Evolutionary conservation across 176 grass and related monocot genomes (phyloP).

Genomic region (Avena sativa): DNA sequence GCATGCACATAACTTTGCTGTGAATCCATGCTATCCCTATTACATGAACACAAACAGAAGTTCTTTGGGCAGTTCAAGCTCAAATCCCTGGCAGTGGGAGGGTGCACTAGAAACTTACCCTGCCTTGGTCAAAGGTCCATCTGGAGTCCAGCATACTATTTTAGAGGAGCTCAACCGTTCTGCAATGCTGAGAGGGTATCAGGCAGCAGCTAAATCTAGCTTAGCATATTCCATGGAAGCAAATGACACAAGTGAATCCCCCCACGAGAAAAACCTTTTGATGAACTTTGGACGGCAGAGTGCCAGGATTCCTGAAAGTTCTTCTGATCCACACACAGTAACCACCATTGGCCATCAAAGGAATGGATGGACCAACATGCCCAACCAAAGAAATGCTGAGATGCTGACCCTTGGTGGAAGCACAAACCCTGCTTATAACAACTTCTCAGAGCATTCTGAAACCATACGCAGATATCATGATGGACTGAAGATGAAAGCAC

Average conservation of each 20-base stretch:
- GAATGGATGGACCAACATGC: not conserved
- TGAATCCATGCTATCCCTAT: slow-evolving; percentile 45
- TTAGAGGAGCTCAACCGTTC: slow-evolving; percentile 33
- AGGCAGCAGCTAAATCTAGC: slow-evolving; percentile 38
- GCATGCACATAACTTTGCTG: slow-evolving; percentile 34
- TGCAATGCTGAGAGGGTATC: slow-evolving; percentile 18
- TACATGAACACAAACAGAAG: slow-evolving; percentile 38
- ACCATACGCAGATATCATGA: slow-evolving; percentile 28
- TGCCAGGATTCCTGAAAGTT: slow-evolving; percentile 12
- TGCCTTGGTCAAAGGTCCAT: slow-evolving; percentile 44
- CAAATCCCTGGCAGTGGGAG: slow-evolving; percentile 14
- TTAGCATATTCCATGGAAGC: slow-evolving; percentile 35
- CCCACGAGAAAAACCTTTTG: slow-evolving; percentile 60
- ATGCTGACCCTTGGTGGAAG: slow-evolving; percentile 41
- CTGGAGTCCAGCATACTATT: slow-evolving; percentile 43
- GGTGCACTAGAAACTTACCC: slow-evolving; percentile 23
- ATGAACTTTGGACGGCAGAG: slow-evolving; percentile 51
- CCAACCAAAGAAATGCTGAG: slow-evolving; percentile 22
- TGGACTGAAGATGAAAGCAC: slow-evolving; percentile 14
- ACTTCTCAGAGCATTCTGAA: slow-evolving; percentile 24
- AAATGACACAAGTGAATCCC: slow-evolving; percentile 31
- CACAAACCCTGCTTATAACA: not conserved
- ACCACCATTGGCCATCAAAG: slow-evolving; percentile 4
- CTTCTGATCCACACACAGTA: slow-evolving; percentile 25
- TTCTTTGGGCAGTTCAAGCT: slow-evolving; percentile 20